Conservation (phyloP, 2,329 filamentous ascomycete species). For the Tolypocladium cylindrosporum region DNA sequence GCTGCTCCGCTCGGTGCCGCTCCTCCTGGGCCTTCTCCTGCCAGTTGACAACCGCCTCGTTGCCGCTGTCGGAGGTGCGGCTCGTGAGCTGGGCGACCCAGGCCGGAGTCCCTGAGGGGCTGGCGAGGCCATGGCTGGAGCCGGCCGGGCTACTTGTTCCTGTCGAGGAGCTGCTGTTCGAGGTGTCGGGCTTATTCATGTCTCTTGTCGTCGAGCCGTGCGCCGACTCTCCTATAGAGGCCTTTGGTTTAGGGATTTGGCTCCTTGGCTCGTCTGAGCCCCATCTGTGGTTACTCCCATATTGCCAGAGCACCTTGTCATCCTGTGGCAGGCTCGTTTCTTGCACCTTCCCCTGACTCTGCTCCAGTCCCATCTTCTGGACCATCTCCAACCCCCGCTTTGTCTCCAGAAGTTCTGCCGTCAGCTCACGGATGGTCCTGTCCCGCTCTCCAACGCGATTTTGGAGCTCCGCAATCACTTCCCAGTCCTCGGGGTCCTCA, state of each 20-base stretch:
- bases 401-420: too few relatives aligned
- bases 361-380: not conserved
- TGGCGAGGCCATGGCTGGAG: not conserved
- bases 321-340: not conserved
- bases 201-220: not conserved
- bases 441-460: not conserved
- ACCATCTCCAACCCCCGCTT: not conserved
- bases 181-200: not conserved
- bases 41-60: not conserved
- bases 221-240: not conserved
- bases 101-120: not conserved
- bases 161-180: not conserved
- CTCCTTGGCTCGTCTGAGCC: not conserved
- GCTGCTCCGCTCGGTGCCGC: not conserved
- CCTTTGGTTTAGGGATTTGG: not conserved
- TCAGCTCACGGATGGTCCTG: not conserved
- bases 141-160: not conserved
- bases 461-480: not conserved
- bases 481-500: not conserved
- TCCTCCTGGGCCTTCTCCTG: not conserved
- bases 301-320: not conserved
- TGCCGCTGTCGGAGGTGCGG: not conserved
- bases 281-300: not conserved
- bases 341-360: not conserved
- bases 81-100: too few relatives aligned